phyloP scores from a whole-genome alignment of 2,329 filamentous ascomycete genomes.

The Dactylonectria macrodidyma region DNA sequence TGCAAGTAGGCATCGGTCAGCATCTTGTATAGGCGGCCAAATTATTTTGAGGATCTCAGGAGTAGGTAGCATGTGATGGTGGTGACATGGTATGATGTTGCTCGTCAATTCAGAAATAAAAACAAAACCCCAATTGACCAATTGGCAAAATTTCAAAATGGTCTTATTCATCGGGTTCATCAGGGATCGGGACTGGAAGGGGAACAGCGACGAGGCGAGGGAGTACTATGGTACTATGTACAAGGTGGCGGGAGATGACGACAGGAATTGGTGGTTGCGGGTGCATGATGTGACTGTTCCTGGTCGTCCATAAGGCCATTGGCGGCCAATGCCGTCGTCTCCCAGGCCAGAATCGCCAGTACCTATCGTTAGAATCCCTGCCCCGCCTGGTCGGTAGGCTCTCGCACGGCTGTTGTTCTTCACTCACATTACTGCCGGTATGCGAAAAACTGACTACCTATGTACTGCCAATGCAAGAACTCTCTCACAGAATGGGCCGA shows the following conservation, averaged over 20 bases:
- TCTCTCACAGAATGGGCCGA: constrained; percentile 41
- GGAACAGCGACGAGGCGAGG: constrained; percentile 33
- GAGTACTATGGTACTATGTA: constrained; percentile 36
- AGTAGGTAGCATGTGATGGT: constrained; percentile 16
- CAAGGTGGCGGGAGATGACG: constrained; percentile 24
- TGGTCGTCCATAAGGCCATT: constrained; percentile 1
- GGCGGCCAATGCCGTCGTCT: constrained; percentile 21
- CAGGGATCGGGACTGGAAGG: constrained; percentile 43
- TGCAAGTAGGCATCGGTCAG: constrained; percentile 10
- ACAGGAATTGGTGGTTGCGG: background rate
- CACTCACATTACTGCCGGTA: constrained; percentile 8
- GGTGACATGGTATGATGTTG: constrained; percentile 12
- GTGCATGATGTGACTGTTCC: constrained; percentile 17
- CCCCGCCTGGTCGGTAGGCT: constrained; percentile 18
- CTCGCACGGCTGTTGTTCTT: constrained; percentile 17
- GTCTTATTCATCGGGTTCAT: constrained; percentile 48
- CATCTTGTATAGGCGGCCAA: background rate
- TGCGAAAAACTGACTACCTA: background rate
- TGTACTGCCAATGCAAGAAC: constrained; percentile 1
- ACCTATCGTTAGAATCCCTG: background rate
- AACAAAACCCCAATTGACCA: constrained; percentile 40
- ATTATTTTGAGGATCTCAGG: background rate
- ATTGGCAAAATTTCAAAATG: constrained; percentile 36
- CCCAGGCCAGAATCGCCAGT: too few species aligned
- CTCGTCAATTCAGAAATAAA: constrained; percentile 12